phyloP scores from a whole-genome alignment of 352 stramenopile genomes.

The Phytophthora hibernalis region DNA sequence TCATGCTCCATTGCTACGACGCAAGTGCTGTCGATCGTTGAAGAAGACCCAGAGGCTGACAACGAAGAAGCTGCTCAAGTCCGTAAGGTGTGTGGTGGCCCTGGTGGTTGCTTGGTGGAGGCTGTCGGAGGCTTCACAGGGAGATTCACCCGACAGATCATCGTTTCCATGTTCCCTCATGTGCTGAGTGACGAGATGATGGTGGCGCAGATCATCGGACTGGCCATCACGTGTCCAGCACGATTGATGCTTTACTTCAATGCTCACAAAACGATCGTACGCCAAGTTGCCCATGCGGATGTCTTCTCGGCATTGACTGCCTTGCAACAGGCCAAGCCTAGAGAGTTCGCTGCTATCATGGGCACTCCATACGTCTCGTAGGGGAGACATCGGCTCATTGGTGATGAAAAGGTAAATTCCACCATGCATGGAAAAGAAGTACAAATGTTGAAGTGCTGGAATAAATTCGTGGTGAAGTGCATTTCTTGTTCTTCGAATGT shows the following conservation, averaged over 20 bases:
- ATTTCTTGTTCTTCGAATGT: no score
- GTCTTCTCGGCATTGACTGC: slow-evolving; percentile 22
- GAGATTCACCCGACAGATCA: slow-evolving; percentile 34
- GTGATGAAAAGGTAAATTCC: no score
- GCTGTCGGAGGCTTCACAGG: slow-evolving; percentile 32
- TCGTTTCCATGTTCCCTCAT: slow-evolving; percentile 37
- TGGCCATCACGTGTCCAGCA: slow-evolving; percentile 29
- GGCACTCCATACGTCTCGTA: slow-evolving; percentile 8
- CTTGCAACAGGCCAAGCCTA: slow-evolving; percentile 23
- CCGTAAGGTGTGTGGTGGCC: slow-evolving; percentile 17
- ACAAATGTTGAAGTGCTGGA: background rate
- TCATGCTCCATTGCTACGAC: slow-evolving; percentile 38
- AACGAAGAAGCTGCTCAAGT: slow-evolving; percentile 22
- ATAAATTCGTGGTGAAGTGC: no score
- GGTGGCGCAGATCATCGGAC: slow-evolving; percentile 31
- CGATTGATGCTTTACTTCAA: slow-evolving; percentile 31
- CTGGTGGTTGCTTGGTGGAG: slow-evolving; percentile 31
- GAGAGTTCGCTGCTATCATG: slow-evolving; percentile 35
- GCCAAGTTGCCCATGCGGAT: slow-evolving; percentile 23
- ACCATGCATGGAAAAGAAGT: background rate
- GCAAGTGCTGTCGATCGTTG: slow-evolving; percentile 25
- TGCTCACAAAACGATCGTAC: slow-evolving; percentile 20
- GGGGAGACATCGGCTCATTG: background rate
- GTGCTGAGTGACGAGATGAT: slow-evolving; percentile 34
- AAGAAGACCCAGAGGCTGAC: slow-evolving; percentile 33